phyloP scores from a whole-genome alignment of 2,329 filamentous ascomycete species.

The Sarocladium brachiariae region DNA sequence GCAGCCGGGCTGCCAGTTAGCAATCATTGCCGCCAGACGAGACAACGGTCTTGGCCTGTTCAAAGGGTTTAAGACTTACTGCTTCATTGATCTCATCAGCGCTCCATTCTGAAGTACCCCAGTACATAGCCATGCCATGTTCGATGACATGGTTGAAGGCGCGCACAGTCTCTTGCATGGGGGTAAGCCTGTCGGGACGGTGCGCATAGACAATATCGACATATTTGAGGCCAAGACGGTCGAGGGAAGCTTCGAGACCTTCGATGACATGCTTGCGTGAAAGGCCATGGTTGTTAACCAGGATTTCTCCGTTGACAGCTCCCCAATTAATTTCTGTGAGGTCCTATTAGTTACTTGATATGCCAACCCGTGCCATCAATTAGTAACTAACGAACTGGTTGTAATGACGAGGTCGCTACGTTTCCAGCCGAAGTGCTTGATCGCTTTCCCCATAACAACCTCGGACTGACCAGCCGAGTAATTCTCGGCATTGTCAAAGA shows the following conservation, averaged over 20 bases:
- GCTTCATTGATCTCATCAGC: slow-evolving; percentile 62
- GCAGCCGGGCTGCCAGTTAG: too few relatives aligned
- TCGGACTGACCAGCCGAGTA: slow-evolving; percentile 58
- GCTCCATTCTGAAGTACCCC: slow-evolving; percentile 65
- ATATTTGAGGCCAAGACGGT: slow-evolving; percentile 50
- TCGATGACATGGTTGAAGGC: slow-evolving; percentile 66
- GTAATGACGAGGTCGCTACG: slow-evolving; percentile 54
- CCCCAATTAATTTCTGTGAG: slow-evolving; percentile 57
- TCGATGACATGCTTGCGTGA: slow-evolving; percentile 58
- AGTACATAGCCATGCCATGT: slow-evolving; percentile 62
- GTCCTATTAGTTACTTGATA: neutral
- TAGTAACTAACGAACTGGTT: slow-evolving; percentile 36
- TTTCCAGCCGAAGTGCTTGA: slow-evolving; percentile 54
- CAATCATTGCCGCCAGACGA: too few relatives aligned
- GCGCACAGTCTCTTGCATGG: slow-evolving; percentile 64
- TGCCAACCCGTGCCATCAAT: neutral
- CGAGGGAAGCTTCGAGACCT: slow-evolving; percentile 48
- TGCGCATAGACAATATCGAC: slow-evolving; percentile 67
- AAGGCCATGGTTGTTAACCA: slow-evolving; percentile 60
- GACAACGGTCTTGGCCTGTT: neutral
- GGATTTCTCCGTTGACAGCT: slow-evolving; percentile 50
- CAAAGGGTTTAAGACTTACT: slow-evolving; percentile 14
- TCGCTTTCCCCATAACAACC: slow-evolving; percentile 56
- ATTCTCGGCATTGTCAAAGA: slow-evolving; percentile 55
- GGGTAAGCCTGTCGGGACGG: slow-evolving; percentile 59